phyloP scores from a whole-genome alignment of 225 moss, liverwort and hornwort species.

The Asterella californica region DNA sequence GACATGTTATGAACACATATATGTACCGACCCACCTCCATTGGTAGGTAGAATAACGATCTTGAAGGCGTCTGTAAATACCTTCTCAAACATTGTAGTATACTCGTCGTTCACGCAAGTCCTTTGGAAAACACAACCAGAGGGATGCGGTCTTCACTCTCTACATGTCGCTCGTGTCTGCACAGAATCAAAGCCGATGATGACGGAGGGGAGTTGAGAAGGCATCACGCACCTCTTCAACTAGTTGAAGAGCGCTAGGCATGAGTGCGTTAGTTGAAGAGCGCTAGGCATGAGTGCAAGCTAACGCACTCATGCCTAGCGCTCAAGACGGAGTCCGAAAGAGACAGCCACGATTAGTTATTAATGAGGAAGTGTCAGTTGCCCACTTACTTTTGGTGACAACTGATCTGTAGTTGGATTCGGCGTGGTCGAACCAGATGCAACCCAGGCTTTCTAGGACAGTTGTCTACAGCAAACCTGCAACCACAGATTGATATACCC shows the following conservation, averaged over 20 bases:
- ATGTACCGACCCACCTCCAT: background rate
- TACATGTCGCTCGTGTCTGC: constrained; percentile 75
- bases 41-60: background rate
- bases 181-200: constrained; percentile 6
- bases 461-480: constrained; percentile 82
- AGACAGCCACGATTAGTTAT: background rate
- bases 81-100: constrained; percentile 98
- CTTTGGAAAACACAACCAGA: constrained; percentile 89
- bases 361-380: background rate
- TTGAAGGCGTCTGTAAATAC: constrained; percentile 22
- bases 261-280: too few species aligned
- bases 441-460: constrained; percentile 95
- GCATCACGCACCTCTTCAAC: background rate
- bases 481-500: constrained; percentile 13
- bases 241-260: too few species aligned
- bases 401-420: constrained; percentile 76
- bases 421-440: constrained; percentile 97
- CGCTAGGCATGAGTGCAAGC: too few species aligned
- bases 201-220: background rate
- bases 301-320: too few species aligned
- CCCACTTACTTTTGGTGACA: constrained; percentile 69
- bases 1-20: background rate
- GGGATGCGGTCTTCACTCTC: constrained; percentile 73
- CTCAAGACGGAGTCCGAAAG: too few species aligned
- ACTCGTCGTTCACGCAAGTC: constrained; percentile 99